Conservation (phyloP, 345 rosid genomes). For the Combretum micranthum region DNA sequence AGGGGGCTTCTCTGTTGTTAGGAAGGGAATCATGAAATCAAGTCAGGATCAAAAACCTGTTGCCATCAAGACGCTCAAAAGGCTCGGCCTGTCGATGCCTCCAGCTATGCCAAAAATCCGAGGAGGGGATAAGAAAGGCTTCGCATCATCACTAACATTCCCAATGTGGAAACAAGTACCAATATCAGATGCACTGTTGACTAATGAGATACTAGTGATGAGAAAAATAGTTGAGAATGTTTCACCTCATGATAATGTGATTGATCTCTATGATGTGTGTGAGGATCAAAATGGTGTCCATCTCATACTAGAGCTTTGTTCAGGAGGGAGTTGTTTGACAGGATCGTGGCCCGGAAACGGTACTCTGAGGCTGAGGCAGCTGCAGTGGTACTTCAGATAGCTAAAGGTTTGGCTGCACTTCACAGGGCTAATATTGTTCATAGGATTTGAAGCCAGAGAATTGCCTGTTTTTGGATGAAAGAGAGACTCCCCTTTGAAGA, state of each 20-base stretch:
- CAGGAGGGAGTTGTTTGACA: slow-evolving; percentile 58
- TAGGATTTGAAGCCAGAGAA: slow-evolving; percentile 67
- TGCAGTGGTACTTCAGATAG: slow-evolving; percentile 44
- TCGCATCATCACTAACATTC: slow-evolving; percentile 22
- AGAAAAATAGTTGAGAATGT: slow-evolving; percentile 54
- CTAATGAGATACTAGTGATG: slow-evolving; percentile 63
- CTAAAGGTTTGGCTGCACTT: slow-evolving; percentile 40
- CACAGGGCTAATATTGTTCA: slow-evolving; percentile 50
- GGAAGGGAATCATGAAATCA: slow-evolving; percentile 33
- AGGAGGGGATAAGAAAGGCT: slow-evolving; percentile 5
- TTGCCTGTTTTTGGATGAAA: slow-evolving; percentile 41
- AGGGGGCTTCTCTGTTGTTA: slow-evolving; percentile 69
- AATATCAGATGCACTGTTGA: slow-evolving; percentile 46
- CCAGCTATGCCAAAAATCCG: slow-evolving; percentile 10
- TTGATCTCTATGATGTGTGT: slow-evolving; percentile 53
- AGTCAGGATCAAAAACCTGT: slow-evolving; percentile 22
- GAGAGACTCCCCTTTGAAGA: slow-evolving; percentile 50
- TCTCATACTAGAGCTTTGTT: slow-evolving; percentile 53
- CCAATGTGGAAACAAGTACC: slow-evolving; percentile 43
- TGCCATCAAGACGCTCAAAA: slow-evolving; percentile 54
- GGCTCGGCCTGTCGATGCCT: slow-evolving; percentile 21
- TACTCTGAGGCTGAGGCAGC: slow-evolving; percentile 47
- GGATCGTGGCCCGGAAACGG: slow-evolving; percentile 39
- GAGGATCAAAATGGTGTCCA: slow-evolving; percentile 61
- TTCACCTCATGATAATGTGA: slow-evolving; percentile 53